Conservation (phyloP, 2,329 filamentous ascomycete genomes). For the Ophiognomonia clavigignenti-juglandacearum region DNA sequence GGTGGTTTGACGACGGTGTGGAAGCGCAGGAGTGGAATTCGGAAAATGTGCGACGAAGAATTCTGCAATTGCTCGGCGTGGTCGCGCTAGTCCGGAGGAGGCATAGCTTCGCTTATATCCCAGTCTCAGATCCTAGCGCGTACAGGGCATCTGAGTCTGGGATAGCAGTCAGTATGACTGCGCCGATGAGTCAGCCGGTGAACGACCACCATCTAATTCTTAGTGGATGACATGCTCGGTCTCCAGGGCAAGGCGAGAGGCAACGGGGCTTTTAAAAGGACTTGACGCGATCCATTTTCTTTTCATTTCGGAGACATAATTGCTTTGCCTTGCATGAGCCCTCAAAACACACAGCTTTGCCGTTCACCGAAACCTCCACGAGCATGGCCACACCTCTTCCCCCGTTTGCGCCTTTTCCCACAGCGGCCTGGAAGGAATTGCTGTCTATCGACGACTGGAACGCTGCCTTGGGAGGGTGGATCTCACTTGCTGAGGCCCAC, state of each 20-base stretch:
- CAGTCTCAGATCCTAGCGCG: too few species aligned
- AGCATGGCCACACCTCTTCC: constrained; percentile 49
- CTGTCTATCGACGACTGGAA: constrained; percentile 72
- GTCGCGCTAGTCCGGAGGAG: not conserved
- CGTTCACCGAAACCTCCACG: too few species aligned
- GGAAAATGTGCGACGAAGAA: constrained; percentile 2
- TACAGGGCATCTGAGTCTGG: too few species aligned
- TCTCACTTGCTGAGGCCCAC: constrained; percentile 60
- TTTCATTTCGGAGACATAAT: not conserved
- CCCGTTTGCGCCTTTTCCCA: constrained; percentile 73
- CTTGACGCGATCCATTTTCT: not conserved
- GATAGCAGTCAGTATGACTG: too few species aligned
- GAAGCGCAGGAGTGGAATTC: not conserved
- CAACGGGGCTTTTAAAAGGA: not conserved
- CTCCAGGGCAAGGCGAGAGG: too few species aligned
- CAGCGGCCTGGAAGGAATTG: constrained; percentile 58
- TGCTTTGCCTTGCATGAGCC: too few species aligned
- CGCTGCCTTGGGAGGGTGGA: constrained; percentile 72
- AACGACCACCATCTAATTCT: too few species aligned
- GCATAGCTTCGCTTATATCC: not conserved
- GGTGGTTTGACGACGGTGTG: constrained; percentile 16
- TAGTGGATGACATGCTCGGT: too few species aligned
- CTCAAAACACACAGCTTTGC: too few species aligned
- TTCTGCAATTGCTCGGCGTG: constrained; percentile 7
- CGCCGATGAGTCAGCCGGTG: constrained; percentile 17